A percentile compares a stretch with the other conserved stretches of the same genome.
phyloP scores from a whole-genome alignment of 805 yeast genomes.

The Hanseniaspora osmophila region DNA sequence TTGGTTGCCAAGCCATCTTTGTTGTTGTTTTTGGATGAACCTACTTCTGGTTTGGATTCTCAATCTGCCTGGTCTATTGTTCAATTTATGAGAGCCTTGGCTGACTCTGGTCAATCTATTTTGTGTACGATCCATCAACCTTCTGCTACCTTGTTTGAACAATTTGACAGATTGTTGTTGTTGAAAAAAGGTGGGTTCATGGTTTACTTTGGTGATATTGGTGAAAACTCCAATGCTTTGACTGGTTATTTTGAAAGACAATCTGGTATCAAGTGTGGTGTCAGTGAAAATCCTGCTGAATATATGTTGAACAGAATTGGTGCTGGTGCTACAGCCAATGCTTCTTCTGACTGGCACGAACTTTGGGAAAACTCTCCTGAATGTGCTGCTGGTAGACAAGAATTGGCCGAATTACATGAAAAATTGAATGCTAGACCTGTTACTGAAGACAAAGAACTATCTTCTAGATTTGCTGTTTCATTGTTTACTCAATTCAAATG shows the following conservation, averaged over 20 bases:
- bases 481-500: conserved; percentile 27
- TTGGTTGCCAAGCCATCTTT: conserved; percentile 55
- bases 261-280: conserved; percentile 56
- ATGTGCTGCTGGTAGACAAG: conserved; percentile 35
- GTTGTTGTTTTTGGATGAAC: conserved; percentile 53
- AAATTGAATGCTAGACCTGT: conserved; percentile 23
- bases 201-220: conserved; percentile 73
- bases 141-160: conserved; percentile 52
- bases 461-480: conserved; percentile 34
- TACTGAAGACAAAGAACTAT: conserved; percentile 25
- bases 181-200: conserved; percentile 66
- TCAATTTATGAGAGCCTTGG: conserved; percentile 50
- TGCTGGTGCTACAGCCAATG: conserved; percentile 1
- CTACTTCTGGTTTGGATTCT: conserved; percentile 59
- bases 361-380: conserved; percentile 44
- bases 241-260: conserved; percentile 54
- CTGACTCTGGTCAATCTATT: conserved; percentile 61
- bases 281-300: conserved; percentile 59
- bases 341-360: conserved; percentile 39
- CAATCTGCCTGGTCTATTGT: conserved; percentile 59
- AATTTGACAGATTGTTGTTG: conserved; percentile 53
- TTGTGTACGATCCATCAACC: conserved; percentile 72
- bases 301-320: conserved; percentile 63
- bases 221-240: conserved; percentile 43
- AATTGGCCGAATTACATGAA: conserved; percentile 39